Evolutionary conservation across 2,329 filamentous ascomycete species (phyloP), one percentile per base, ranked within the genome.

Genomic region (Fusarium nematophilum): DNA sequence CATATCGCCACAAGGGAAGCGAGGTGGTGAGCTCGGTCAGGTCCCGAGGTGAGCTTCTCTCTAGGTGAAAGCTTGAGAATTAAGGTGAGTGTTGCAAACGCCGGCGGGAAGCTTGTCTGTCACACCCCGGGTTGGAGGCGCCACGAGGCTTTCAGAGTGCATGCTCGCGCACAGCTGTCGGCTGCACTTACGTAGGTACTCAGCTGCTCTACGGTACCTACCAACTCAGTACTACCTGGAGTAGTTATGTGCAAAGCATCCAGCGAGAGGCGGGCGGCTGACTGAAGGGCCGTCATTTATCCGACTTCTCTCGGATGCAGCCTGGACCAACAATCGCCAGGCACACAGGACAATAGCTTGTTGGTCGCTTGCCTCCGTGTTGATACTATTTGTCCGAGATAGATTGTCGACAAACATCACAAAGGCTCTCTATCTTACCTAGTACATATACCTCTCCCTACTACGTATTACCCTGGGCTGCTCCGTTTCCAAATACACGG

Each of bases 1-100:
- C n/a, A 30, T 30, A 15, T 30, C 14, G 29, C n/a, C 39, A 57
- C 29, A 18, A 51, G 25, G 43, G 10, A 37, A 29, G 27, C 18
- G 42, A 44, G 36, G 18, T 30, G 18, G 26, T 39, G 31, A 44
- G 27, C 17, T 59, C 57, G 42, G 49, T 23, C 42, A 39, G 18
- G 21, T 29, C 21, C 15, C 33, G 34, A 57, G 14, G 25, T 53
- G 40, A 26, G 7, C 6, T 15, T 33, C 21, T 14, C 4, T 10
- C 11, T 9, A 25, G 37, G 23, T 26, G 8, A 15, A 26, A 17
- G 37, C 17, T 26, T 27, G 14, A n/a, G 23, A 26, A 27, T 14
- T 39, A 38, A 25, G 21, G 9, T 42, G n/a, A 30, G 38, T 44
- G 38, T 42, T 43, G 15, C 23, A 45, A 23, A 34, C 21, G 27